A percentile compares a stretch with the other conserved stretches of the same genome.
Evolutionary conservation across 345 rosid species (phyloP).

Genomic region (Bruguiera gymnorhiza): DNA sequence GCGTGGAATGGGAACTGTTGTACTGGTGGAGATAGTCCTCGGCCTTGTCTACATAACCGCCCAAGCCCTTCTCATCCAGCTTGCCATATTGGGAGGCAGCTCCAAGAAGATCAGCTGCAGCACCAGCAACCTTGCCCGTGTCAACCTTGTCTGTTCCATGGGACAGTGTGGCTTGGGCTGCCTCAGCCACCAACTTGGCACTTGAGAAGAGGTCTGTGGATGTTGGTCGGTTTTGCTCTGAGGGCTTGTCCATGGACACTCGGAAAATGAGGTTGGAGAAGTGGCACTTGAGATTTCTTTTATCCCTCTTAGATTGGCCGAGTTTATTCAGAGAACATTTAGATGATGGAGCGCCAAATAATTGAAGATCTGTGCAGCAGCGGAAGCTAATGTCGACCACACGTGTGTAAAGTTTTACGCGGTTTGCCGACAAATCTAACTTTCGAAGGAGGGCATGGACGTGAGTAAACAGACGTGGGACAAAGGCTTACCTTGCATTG

Average conservation of each 20-base stretch:
- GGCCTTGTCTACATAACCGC: constrained; percentile 67
- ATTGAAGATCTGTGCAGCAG: no score
- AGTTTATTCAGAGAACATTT: no score
- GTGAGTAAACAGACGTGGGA: no score
- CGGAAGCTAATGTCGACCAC: background rate
- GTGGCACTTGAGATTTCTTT: no score
- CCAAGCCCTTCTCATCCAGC: constrained; percentile 52
- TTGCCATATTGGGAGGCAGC: constrained; percentile 69
- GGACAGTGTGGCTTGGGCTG: constrained; percentile 45
- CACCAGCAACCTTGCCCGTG: constrained; percentile 54
- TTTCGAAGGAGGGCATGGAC: no score
- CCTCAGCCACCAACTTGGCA: constrained; percentile 63
- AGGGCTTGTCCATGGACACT: constrained; percentile 15
- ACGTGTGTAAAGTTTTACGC: background rate
- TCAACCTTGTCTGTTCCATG: constrained; percentile 46
- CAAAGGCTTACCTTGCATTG: no score
- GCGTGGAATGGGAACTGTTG: constrained; percentile 36
- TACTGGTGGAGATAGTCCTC: constrained; percentile 63
- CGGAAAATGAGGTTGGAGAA: constrained; percentile 6
- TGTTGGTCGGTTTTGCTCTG: constrained; percentile 33
- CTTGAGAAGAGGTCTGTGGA: constrained; percentile 57
- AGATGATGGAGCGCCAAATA: no score
- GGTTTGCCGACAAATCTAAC: background rate
- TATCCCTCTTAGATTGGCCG: no score
- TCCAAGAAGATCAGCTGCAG: constrained; percentile 52